Evolutionary conservation across 345 rosid species (phyloP), one percentile per base, ranked within the genome.

Genomic region (Xanthoceras sorbifolium): DNA sequence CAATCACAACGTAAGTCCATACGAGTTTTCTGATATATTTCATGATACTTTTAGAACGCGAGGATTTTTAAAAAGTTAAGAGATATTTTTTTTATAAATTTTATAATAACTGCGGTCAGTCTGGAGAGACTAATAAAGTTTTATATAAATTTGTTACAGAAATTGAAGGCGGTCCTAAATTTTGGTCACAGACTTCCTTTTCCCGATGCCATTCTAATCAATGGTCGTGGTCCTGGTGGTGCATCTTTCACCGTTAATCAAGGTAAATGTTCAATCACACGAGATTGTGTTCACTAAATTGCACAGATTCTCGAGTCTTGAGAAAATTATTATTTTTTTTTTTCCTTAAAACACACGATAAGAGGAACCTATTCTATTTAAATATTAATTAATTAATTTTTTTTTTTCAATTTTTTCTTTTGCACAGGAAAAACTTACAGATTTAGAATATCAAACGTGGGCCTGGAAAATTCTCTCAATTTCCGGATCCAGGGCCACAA

Each of bases 381-480:
- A 0, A 36, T 17, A 65, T 65, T 36, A n/a, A 11, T 3, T n/a
- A n/a, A n/a, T 1, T 38, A 36, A 22, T 22, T 11, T 40, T 23
- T 54, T 23, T 17, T 17, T 18, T 64, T 61, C 25, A 18, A 8
- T 44, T 59, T 46, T 34, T 14, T 22, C 29, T 17, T 3, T 28
- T 63, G 23, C 46, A 52, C 85, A 87, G 93, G 97, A 42, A 92
- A 93, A 84, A 89, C 97, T 25, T 91, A 93, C 75, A 85, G 99
- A 81, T 87, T 95, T 12, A 85, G 99, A 66, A 92, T 95, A 74
- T 89, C 97, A 23, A 95, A 95, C 60, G 99, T 95, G 1, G 99
- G 99, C 26, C 89, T 93, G 22, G 87, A 89, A 40, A 83, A 87
- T 63, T 59, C 97, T 1, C 82, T 95, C 26, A 93, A 89, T 75